Conservation (phyloP, 192 early-diverging fungal species). For the Backusella parvicylindrica region DNA sequence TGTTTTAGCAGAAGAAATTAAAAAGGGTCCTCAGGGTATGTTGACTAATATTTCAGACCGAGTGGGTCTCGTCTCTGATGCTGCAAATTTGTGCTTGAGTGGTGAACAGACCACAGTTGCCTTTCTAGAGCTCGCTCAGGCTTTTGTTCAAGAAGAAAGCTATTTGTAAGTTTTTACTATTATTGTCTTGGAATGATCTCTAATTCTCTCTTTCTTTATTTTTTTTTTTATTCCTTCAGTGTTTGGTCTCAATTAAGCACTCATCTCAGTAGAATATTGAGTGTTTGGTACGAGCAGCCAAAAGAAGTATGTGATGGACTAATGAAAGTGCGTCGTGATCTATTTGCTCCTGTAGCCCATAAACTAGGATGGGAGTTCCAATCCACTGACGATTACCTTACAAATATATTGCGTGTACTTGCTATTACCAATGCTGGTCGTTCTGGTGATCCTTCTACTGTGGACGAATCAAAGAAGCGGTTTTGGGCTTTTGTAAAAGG, state of each 20-base stretch:
- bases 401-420: conserved; percentile 71
- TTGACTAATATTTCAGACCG: conserved; percentile 64
- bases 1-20: conserved; percentile 53
- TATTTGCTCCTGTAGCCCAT: conserved; percentile 74
- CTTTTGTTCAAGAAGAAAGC: conserved; percentile 73
- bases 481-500: conserved; percentile 67
- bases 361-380: conserved; percentile 78
- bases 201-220: neutral
- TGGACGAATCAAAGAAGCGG: conserved; percentile 64
- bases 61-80: conserved; percentile 80
- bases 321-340: conserved; percentile 56
- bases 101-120: conserved; percentile 76
- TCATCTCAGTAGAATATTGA: conserved; percentile 53
- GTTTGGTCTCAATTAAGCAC: conserved; percentile 69
- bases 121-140: conserved; percentile 68
- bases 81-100: conserved; percentile 70
- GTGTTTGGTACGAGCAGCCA: conserved; percentile 67
- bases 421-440: conserved; percentile 68
- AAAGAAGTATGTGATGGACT: conserved; percentile 59
- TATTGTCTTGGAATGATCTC: neutral
- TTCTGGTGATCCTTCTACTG: conserved; percentile 58
- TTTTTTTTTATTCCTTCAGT: conserved; percentile 16
- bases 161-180: conserved; percentile 53
- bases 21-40: conserved; percentile 45
- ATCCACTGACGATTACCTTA: conserved; percentile 69